phyloP scores from a whole-genome alignment of 2,329 filamentous ascomycete genomes.

The Ustulina deusta region DNA sequence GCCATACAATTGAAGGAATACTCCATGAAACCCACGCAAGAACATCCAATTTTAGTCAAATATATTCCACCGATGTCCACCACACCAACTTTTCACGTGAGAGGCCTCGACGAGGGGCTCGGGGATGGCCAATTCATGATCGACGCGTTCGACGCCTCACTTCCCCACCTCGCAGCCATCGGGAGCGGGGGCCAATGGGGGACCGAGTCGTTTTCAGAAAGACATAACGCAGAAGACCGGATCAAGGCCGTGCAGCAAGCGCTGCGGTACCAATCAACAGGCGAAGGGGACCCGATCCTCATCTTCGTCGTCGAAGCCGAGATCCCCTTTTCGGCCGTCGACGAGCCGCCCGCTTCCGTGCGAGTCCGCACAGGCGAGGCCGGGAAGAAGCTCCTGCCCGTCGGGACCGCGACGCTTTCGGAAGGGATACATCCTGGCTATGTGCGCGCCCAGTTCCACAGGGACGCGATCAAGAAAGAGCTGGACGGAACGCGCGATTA shows the following conservation, averaged over 20 bases:
- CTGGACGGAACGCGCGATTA: conserved; percentile 32
- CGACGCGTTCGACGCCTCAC: conserved; percentile 37
- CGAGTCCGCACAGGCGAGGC: conserved; percentile 23
- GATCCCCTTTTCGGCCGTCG: background rate
- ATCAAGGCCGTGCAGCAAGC: conserved; percentile 24
- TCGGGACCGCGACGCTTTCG: conserved; percentile 31
- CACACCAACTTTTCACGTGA: conserved; percentile 28
- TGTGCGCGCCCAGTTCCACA: conserved; percentile 11
- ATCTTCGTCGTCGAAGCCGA: conserved; percentile 40
- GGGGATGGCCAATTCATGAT: conserved; percentile 36
- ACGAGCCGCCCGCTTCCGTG: conserved; percentile 24
- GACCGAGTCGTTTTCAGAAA: conserved; percentile 25
- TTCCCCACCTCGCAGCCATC: conserved; percentile 34
- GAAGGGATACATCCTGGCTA: conserved; percentile 28
- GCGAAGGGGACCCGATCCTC: conserved; percentile 26
- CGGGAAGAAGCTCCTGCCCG: conserved; percentile 28
- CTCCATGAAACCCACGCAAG: background rate
- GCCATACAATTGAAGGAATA: background rate
- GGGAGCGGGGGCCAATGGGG: conserved; percentile 41
- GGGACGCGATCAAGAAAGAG: conserved; percentile 26
- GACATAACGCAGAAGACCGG: background rate
- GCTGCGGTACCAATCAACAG: conserved; percentile 23
- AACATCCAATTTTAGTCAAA: background rate
- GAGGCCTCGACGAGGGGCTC: conserved; percentile 17
- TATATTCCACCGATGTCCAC: conserved; percentile 18